Evolutionary conservation across 192 early-diverging fungal species (phyloP), one percentile per base, ranked within the genome.

Genomic region (Coemansia sp.): DNA sequence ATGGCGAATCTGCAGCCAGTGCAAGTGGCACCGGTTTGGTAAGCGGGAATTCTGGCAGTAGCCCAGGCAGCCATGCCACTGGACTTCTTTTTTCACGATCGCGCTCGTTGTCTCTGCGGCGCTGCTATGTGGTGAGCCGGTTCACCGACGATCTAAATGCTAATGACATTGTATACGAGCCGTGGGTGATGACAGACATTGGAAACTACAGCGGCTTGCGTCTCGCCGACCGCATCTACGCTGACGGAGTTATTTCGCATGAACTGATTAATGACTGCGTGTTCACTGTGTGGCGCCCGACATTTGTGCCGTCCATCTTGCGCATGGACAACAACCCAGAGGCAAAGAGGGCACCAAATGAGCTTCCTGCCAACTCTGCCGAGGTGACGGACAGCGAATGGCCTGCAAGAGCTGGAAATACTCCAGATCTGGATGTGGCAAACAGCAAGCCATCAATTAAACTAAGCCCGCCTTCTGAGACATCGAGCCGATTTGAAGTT

Each of bases 171-270:
- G 74, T 77, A 75, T 77, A 75, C 65, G 79, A 82, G 71, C 79
- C 79, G 14, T 82, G 79, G 79, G 79, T 82, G 2, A 76, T 76
- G 71, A 82, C 79, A 11, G 79, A 82, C 39, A 82, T 82, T 64
- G 75, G 79, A 46, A 82, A 82, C 63, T 77, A 82, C 65, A 74
- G 61, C 22, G 79, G 79, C 0, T 62, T 82, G 61, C 75, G 79
- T 7, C 68, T 82, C 46, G 79, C 79, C 7, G 79, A 82, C 38
- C 75, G 81, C 4, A 48, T 83, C 6, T 83, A 78, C 39, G 81
- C 72, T 5, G 81, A 83, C n/a, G 81, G 81, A 13, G 56, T 71
- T 8, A 51, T 78, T 4, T 75, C 75, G 38, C 75, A 77, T n/a
- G 81, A 83, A 63, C 69, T 78, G 44, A 72, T 77, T 39, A 68